Evolutionary conservation across 225 moss, liverwort and hornwort species (phyloP).

Genomic region (Polytrichum commune): DNA sequence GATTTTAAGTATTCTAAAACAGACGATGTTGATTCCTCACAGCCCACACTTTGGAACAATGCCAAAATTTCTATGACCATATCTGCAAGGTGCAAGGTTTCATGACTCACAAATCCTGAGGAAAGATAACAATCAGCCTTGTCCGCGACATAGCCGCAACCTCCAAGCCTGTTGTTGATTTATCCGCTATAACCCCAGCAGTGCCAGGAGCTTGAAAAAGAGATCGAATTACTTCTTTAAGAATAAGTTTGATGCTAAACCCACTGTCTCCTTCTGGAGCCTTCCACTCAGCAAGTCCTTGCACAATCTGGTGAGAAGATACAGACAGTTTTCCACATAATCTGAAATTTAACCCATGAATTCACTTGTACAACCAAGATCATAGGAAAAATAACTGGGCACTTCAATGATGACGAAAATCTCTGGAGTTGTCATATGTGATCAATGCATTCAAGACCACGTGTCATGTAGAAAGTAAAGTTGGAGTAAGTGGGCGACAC

Average conservation of each 20-base stretch:
- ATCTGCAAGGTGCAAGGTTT: constrained; percentile 16
- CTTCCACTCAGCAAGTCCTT: constrained; percentile 45
- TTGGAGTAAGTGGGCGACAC: too few relatives aligned
- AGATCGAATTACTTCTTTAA: constrained; percentile 29
- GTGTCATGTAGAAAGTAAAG: too few relatives aligned
- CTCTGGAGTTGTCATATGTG: too few relatives aligned
- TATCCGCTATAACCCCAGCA: constrained; percentile 15
- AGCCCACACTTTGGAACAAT: constrained; percentile 6
- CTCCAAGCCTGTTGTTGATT: constrained; percentile 32
- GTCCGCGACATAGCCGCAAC: constrained; percentile 32
- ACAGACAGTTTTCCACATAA: neutral
- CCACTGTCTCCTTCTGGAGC: constrained; percentile 30
- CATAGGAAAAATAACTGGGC: too few relatives aligned
- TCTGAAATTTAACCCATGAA: neutral
- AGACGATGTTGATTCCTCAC: neutral
- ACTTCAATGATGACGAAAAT: too few relatives aligned
- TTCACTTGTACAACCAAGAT: neutral
- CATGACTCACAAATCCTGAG: constrained; percentile 60
- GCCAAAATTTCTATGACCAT: constrained; percentile 2
- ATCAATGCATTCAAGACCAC: too few relatives aligned
- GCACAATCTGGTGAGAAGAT: constrained; percentile 29
- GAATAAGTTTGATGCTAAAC: constrained; percentile 23
- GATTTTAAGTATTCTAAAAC: too few relatives aligned
- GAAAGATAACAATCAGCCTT: constrained; percentile 60
- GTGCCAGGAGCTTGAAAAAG: constrained; percentile 19